Percentiles rank a stretch among this genome's conserved stretches.
Evolutionary conservation across 805 yeast genomes (phyloP).

Genomic region (Candida pseudoglaebosa): DNA sequence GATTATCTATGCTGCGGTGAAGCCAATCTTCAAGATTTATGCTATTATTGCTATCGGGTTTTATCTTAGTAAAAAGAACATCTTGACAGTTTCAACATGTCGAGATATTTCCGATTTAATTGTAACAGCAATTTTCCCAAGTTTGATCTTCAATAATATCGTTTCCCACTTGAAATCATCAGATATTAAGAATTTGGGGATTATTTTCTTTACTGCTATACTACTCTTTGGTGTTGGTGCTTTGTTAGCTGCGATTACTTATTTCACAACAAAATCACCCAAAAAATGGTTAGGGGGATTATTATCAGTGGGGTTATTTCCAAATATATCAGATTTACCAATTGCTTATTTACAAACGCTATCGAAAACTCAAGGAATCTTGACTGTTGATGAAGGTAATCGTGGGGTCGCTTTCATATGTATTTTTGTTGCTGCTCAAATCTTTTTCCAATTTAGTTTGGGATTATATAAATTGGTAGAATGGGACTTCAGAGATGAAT

Average conservation of each 20-base stretch:
- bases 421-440: constrained; percentile 67
- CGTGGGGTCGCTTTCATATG: constrained; percentile 83
- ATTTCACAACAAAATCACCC: constrained; percentile 57
- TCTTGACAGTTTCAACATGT: constrained; percentile 63
- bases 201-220: constrained; percentile 47
- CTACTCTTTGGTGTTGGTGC: constrained; percentile 51
- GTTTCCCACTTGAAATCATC: constrained; percentile 61
- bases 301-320: constrained; percentile 67
- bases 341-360: constrained; percentile 78
- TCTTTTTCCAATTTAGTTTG: constrained; percentile 65
- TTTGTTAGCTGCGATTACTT: constrained; percentile 39
- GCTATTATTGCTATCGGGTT: constrained; percentile 67
- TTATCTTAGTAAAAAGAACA: constrained; percentile 55
- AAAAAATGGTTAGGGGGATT: constrained; percentile 74
- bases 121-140: constrained; percentile 67
- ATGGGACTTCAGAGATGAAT: constrained; percentile 56
- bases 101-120: constrained; percentile 67
- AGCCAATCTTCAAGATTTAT: constrained; percentile 84
- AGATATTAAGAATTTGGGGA: constrained; percentile 70
- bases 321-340: constrained; percentile 79
- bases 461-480: constrained; percentile 72
- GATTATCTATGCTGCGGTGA: constrained; percentile 72
- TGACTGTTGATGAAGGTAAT: constrained; percentile 56
- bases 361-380: constrained; percentile 53
- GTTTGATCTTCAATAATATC: constrained; percentile 70